Base-by-base conservation (phyloP, 495 filamentous ascomycete species). In the Melanomma pulvis-pyrius region DNA sequence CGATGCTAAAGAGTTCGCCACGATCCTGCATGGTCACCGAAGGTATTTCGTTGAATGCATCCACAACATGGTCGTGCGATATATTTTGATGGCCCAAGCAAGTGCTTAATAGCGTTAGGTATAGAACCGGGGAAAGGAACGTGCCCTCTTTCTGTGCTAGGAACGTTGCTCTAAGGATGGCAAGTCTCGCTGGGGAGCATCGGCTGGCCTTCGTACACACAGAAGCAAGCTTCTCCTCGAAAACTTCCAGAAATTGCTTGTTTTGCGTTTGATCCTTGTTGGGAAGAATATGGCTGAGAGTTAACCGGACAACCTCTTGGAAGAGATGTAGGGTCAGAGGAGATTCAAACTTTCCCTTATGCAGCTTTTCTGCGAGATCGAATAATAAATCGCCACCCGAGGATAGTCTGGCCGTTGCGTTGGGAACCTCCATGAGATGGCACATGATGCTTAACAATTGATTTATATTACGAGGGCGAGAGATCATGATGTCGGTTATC, bases 391-490 rank as follows among this genome's bases (percentile, higher is more conserved):
- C 24, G 26, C 24, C 63, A 25, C 59, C 34, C 3, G 41, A 44
- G 12, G 50, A 63, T 21, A 72, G 56, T 26, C 58, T 72, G 6
- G 70, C 61, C 6, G 62, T 69, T 4, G 70, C 55, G 29, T 72
- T 72, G 5, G 70, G 60, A n/a, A 63, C 24, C 41, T 69, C 55
- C 62, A 69, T 66, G n/a, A 72, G 51, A 34, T 44, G 39, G 26
- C 13, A 15, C 66, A 67, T 63, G 32, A 69, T 32, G 32, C 59
- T 59, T 30, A 63, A 34, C 12, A 53, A 28, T 1, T 17, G 1
- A n/a, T 39, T 30, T 12, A 22, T 12, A 21, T 69, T 28, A n/a
- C 32, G 3, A 36, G 61, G 36, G 21, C 19, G 21, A 15, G 36
- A 49, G 6, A 17, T 6, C 34, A 69, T 21, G 5, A 30, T 34